Evolutionary conservation across 257 asterid genomes (phyloP).

Genomic region (Gentiana macrophylla): DNA sequence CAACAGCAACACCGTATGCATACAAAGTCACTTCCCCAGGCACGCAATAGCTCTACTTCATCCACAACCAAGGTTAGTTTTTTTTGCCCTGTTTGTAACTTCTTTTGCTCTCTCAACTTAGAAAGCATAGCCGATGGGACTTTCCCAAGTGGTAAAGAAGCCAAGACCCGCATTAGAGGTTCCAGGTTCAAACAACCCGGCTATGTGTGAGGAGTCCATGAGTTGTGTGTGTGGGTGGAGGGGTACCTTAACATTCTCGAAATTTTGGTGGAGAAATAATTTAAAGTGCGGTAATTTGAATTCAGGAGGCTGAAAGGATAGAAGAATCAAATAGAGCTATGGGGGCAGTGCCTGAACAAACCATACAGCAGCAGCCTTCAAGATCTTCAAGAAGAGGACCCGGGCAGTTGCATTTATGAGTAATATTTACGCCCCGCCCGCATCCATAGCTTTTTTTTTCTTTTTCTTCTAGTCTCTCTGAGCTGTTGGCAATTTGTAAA

Average conservation of each 20-base stretch:
- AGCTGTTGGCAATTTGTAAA: slow-evolving; percentile 37
- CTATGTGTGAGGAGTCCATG: too few species aligned
- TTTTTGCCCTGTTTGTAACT: neutral
- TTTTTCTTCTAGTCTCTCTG: slow-evolving; percentile 12
- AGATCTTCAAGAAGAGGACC: slow-evolving; percentile 54
- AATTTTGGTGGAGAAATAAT: neutral
- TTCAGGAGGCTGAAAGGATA: slow-evolving; percentile 59
- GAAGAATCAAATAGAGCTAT: slow-evolving; percentile 48
- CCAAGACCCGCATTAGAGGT: too few species aligned
- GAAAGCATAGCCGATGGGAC: neutral
- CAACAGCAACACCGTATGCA: slow-evolving; percentile 69
- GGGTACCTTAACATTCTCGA: neutral
- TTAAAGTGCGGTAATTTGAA: neutral
- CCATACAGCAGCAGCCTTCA: slow-evolving; percentile 58
- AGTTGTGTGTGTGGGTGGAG: neutral
- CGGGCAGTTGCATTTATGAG: slow-evolving; percentile 56
- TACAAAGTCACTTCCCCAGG: slow-evolving; percentile 39
- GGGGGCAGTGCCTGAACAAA: slow-evolving; percentile 30
- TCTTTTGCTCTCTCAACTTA: neutral
- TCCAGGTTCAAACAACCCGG: too few species aligned
- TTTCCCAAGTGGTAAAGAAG: too few species aligned
- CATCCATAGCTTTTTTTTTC: slow-evolving; percentile 2
- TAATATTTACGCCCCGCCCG: neutral
- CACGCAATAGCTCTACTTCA: slow-evolving; percentile 37
- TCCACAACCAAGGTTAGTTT: slow-evolving; percentile 46